Evolutionary conservation across 2,329 filamentous ascomycete species (phyloP).

Genomic region (Graphiopsis chlorocephala): DNA sequence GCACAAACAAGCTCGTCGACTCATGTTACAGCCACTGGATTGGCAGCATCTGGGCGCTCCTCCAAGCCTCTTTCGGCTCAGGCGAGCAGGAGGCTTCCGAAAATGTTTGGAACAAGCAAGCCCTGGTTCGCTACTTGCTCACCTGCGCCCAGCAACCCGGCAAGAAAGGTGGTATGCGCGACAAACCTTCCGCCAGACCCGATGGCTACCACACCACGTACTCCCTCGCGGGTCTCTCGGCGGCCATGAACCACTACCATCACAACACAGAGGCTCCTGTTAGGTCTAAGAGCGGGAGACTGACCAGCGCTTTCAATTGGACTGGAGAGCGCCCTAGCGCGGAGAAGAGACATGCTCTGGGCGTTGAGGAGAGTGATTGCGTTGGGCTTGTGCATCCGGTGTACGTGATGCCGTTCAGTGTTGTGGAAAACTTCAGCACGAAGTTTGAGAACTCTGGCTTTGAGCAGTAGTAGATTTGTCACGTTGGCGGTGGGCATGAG

Average conservation of each 20-base stretch:
- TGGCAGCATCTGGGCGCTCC: conserved; percentile 86
- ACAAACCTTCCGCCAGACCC: conserved; percentile 88
- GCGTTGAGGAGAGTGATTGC: conserved; percentile 69
- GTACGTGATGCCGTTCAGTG: conserved; percentile 74
- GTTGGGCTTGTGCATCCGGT: conserved; percentile 75
- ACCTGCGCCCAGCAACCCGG: conserved; percentile 74
- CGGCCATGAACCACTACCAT: conserved; percentile 66
- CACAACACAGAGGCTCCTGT: conserved; percentile 35
- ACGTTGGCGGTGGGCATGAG: background rate
- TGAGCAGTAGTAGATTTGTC: background rate
- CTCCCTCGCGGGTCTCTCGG: conserved; percentile 80
- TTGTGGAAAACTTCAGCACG: conserved; percentile 50
- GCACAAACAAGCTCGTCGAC: conserved; percentile 96
- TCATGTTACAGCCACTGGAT: conserved; percentile 99
- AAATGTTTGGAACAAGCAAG: conserved; percentile 74
- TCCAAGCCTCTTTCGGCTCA: conserved; percentile 70
- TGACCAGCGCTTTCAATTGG: conserved; percentile 47
- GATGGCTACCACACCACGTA: conserved; percentile 95
- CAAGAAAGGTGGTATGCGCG: conserved; percentile 75
- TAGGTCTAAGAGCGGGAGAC: conserved; percentile 23
- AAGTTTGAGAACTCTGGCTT: conserved; percentile 27
- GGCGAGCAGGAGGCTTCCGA: conserved; percentile 24
- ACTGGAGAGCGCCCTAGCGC: conserved; percentile 44
- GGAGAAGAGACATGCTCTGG: conserved; percentile 51
- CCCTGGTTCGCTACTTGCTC: conserved; percentile 83